A percentile compares a stretch with the other conserved stretches of the same genome.
phyloP scores from a whole-genome alignment of 352 stramenopile genomes.

The Blastocystis sp. region DNA sequence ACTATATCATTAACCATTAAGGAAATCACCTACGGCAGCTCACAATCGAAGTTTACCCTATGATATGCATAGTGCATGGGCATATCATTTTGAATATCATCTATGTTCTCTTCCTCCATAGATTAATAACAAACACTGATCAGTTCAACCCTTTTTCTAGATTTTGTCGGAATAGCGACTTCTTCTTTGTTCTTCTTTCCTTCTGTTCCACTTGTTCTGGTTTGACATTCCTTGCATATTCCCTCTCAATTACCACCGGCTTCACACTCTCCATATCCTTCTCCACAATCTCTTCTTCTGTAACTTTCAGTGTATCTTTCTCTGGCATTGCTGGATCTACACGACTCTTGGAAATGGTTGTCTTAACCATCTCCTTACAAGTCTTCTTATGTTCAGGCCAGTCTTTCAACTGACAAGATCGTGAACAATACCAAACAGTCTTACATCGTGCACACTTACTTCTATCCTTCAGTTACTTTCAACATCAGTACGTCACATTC shows the following conservation, averaged over 20 bases:
- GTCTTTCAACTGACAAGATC: slow-evolving; percentile 57
- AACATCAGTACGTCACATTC: slow-evolving; percentile 15
- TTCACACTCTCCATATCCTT: slow-evolving; percentile 45
- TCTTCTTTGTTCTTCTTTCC: slow-evolving; percentile 45
- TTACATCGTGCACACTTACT: slow-evolving; percentile 62
- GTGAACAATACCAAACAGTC: slow-evolving; percentile 45
- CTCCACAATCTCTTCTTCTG: slow-evolving; percentile 50
- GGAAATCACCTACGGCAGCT: slow-evolving; percentile 21
- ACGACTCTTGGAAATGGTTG: slow-evolving; percentile 28
- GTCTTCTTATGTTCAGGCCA: slow-evolving; percentile 61
- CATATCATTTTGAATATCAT: slow-evolving; percentile 27
- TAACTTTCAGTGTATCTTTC: slow-evolving; percentile 45
- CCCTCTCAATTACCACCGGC: slow-evolving; percentile 47
- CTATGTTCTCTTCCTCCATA: background rate
- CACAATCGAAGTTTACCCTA: slow-evolving; percentile 16
- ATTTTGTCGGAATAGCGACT: slow-evolving; percentile 46
- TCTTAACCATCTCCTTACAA: slow-evolving; percentile 44
- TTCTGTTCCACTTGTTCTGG: background rate
- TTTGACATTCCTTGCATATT: slow-evolving; percentile 43
- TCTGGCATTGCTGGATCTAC: slow-evolving; percentile 4
- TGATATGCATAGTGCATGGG: slow-evolving; percentile 39
- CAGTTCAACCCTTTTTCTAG: slow-evolving; percentile 31
- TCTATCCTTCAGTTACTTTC: slow-evolving; percentile 8
- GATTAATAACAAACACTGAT: slow-evolving; percentile 26
- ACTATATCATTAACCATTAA: background rate